phyloP scores from a whole-genome alignment of 2,329 filamentous ascomycete species.

The Aspergillus brasiliensis region DNA sequence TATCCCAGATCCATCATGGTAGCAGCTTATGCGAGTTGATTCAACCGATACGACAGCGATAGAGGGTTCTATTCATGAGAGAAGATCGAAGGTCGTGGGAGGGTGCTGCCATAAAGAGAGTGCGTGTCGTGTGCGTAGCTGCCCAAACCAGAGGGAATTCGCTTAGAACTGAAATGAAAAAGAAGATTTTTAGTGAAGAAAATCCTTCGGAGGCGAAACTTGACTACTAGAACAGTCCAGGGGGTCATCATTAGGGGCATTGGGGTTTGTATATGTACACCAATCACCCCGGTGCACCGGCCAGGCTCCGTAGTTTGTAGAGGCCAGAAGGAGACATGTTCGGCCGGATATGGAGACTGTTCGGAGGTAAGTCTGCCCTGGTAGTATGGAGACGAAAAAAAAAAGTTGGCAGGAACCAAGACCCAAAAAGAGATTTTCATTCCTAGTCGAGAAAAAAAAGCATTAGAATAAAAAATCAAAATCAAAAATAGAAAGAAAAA shows the following conservation, averaged over 20 bases:
- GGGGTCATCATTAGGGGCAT: not conserved
- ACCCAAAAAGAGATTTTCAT: not conserved
- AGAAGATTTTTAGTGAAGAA: not conserved
- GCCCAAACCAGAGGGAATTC: constrained; percentile 1
- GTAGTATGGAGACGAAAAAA: constrained; percentile 4
- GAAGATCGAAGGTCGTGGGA: not conserved
- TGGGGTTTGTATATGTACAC: constrained; percentile 4
- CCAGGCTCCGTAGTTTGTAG: not conserved
- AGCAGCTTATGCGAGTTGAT: not conserved
- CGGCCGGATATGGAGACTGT: constrained; percentile 15
- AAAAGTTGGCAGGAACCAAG: constrained; percentile 4
- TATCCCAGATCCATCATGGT: constrained; percentile 12
- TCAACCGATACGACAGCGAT: not conserved
- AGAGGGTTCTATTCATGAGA: constrained; percentile 1
- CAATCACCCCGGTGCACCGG: constrained; percentile 3
- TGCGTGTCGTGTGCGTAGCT: not conserved
- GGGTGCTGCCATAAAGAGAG: constrained; percentile 4
- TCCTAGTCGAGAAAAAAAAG: not conserved
- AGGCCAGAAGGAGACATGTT: constrained; percentile 7
- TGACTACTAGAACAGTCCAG: not conserved
- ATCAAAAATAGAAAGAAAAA: not conserved
- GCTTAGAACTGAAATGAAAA: not conserved
- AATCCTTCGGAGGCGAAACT: constrained; percentile 1
- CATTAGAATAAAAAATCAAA: not conserved
- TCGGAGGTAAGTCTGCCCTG: constrained; percentile 6